phyloP scores from a whole-genome alignment of 441 rosid species.

The Corymbia citriodora region DNA sequence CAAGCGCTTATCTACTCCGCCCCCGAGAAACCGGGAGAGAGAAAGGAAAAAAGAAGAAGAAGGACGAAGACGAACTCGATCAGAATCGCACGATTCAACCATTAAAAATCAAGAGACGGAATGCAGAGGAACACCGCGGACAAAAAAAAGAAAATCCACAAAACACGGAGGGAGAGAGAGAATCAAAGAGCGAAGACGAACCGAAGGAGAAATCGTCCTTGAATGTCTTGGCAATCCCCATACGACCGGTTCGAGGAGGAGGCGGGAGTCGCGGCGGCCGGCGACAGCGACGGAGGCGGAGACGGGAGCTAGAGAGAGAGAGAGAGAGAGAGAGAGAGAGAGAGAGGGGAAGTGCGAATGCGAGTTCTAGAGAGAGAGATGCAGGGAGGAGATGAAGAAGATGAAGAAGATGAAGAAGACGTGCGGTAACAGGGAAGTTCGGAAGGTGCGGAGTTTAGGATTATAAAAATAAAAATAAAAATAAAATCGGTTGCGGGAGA shows the following conservation, averaged over 20 bases:
- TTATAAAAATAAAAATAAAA: no score
- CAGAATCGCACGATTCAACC: background rate
- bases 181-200: background rate
- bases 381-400: background rate
- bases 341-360: background rate
- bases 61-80: background rate
- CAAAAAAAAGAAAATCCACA: background rate
- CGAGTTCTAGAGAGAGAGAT: background rate
- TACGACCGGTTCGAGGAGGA: background rate
- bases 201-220: conserved; percentile 1
- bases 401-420: background rate
- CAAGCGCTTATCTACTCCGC: conserved; percentile 25
- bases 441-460: background rate
- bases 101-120: background rate
- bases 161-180: background rate
- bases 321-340: background rate
- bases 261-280: background rate
- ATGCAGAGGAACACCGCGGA: no score
- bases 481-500: background rate
- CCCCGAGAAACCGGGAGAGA: background rate
- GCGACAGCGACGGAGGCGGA: background rate
- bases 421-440: background rate
- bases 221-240: conserved; percentile 1
- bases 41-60: background rate
- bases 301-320: background rate